Evolutionary conservation across 2,329 filamentous ascomycete genomes (phyloP).

Genomic region (Lomentospora prolificans): DNA sequence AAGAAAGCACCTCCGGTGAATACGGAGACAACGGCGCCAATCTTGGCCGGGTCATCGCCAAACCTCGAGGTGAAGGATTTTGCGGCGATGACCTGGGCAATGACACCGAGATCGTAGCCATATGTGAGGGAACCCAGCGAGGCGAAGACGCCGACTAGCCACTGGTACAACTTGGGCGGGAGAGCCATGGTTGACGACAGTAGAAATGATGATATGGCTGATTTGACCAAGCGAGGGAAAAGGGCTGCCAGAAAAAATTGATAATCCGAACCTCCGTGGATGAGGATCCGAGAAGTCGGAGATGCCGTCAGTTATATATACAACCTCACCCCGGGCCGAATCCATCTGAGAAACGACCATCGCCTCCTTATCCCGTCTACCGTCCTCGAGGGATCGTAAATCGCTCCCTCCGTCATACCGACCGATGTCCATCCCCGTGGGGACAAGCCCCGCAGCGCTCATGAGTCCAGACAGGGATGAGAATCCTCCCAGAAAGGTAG

Average conservation of each 20-base stretch:
- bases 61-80: not conserved
- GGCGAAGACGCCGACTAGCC: slow-evolving; percentile 32
- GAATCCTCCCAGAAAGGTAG: too few relatives aligned
- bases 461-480: too few relatives aligned
- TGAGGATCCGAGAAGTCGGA: not conserved
- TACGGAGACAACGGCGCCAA: slow-evolving; percentile 63
- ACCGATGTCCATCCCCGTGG: too few relatives aligned
- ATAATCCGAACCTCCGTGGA: too few relatives aligned
- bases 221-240: not conserved
- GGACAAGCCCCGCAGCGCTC: too few relatives aligned
- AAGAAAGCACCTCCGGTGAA: slow-evolving; percentile 72
- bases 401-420: too few relatives aligned
- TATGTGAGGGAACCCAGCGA: slow-evolving; percentile 44
- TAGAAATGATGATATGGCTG: not conserved
- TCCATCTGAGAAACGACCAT: not conserved
- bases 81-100: slow-evolving; percentile 41
- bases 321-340: not conserved
- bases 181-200: slow-evolving; percentile 26
- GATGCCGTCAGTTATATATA: not conserved
- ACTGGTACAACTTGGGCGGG: slow-evolving; percentile 31
- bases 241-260: not conserved
- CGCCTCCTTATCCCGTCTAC: not conserved
- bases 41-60: slow-evolving; percentile 16
- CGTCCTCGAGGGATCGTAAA: too few relatives aligned
- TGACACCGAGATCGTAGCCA: slow-evolving; percentile 46